phyloP scores from a whole-genome alignment of 148 eudicot species.

The Camellia sinensis region DNA sequence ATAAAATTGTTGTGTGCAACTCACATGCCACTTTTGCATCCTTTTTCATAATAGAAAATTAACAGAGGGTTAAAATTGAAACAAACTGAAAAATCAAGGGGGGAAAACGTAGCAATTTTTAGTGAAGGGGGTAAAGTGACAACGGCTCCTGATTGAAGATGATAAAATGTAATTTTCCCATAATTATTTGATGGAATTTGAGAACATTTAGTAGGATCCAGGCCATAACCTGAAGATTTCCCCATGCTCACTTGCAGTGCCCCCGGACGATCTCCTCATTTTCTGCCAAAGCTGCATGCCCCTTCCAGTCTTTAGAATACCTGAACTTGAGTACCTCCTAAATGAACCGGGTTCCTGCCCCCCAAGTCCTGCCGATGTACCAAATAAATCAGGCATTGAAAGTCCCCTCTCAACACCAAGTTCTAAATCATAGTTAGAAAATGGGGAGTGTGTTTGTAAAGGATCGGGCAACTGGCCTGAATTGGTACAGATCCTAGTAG shows the following conservation, averaged over 20 bases:
- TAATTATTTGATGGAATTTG: constrained; percentile 2
- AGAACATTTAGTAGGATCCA: constrained; percentile 43
- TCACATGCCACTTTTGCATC: too few relatives aligned
- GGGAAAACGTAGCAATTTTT: too few relatives aligned
- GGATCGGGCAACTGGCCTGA: constrained; percentile 27
- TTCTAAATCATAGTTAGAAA: constrained; percentile 31
- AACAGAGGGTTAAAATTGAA: too few relatives aligned
- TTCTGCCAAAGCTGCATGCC: constrained; percentile 54
- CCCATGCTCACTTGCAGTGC: constrained; percentile 70
- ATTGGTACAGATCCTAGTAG: constrained; percentile 27
- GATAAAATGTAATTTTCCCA: too few relatives aligned
- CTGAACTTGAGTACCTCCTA: constrained; percentile 68
- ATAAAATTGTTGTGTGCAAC: too few relatives aligned
- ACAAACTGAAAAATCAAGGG: too few relatives aligned
- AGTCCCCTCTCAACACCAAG: constrained; percentile 58
- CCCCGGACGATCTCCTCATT: constrained; percentile 48
- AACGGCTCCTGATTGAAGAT: too few relatives aligned
- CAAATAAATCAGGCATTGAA: constrained; percentile 42
- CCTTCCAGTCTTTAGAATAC: constrained; percentile 49
- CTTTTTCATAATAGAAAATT: too few relatives aligned
- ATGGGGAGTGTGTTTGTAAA: constrained; percentile 28
- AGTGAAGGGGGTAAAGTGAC: too few relatives aligned
- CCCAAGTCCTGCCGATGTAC: constrained; percentile 28
- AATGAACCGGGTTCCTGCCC: constrained; percentile 41
- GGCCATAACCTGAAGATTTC: constrained; percentile 45